phyloP scores from a whole-genome alignment of 371 early-diverging fungal species.

The Zychaea mexicana region DNA sequence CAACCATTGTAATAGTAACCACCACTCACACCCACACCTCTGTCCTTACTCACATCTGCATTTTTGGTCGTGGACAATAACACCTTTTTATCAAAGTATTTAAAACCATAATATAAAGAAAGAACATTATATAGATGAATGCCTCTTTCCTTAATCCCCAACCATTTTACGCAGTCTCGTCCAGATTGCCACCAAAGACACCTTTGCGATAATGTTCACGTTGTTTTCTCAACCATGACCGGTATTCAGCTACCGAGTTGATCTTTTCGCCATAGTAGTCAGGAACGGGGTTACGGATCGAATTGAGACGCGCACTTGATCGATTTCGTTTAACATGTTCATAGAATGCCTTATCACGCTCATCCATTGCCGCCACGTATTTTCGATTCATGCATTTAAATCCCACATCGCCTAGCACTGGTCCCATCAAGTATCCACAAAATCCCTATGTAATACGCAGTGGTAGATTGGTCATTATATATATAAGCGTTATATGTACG shows the following conservation, averaged over 20 bases:
- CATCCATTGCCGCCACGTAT: constrained; percentile 59
- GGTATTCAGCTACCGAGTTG: constrained; percentile 79
- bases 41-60: not conserved
- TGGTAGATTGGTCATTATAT: too few relatives aligned
- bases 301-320: constrained; percentile 76
- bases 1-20: too few relatives aligned
- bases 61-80: not conserved
- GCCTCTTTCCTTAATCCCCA: not conserved
- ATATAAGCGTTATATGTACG: too few relatives aligned
- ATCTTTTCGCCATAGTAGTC: constrained; percentile 96
- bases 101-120: too few relatives aligned
- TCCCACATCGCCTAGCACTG: constrained; percentile 60
- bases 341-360: constrained; percentile 80
- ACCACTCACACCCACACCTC: not conserved
- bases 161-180: constrained; percentile 11
- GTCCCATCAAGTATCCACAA: constrained; percentile 71
- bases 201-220: constrained; percentile 79
- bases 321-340: constrained; percentile 79
- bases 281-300: constrained; percentile 81
- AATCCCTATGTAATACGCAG: too few relatives aligned
- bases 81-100: not conserved
- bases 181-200: constrained; percentile 56
- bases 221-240: constrained; percentile 90
- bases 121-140: too few relatives aligned
- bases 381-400: constrained; percentile 68